phyloP scores from a whole-genome alignment of 2,329 filamentous ascomycete species.

The Neonectria hederae region DNA sequence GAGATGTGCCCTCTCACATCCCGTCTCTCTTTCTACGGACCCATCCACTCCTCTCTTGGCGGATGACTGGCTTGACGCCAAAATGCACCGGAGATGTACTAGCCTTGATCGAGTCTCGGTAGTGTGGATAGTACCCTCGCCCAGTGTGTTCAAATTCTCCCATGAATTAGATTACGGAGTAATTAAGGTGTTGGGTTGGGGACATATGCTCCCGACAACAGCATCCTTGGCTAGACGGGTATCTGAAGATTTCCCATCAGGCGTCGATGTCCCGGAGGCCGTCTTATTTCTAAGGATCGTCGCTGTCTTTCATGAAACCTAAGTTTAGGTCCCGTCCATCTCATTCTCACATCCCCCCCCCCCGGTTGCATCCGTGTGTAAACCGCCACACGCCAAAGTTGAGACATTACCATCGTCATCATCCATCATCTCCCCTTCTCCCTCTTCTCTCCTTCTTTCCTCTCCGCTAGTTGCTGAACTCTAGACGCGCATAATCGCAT shows the following conservation, averaged over 20 bases:
- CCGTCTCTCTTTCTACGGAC: neutral
- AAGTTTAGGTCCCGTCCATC: neutral
- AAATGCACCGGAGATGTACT: constrained; percentile 2
- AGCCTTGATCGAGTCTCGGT: constrained; percentile 3
- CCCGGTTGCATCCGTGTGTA: neutral
- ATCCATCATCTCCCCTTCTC: neutral
- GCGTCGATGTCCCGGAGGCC: neutral
- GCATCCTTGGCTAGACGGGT: constrained; percentile 2
- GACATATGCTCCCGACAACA: neutral
- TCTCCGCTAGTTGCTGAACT: neutral
- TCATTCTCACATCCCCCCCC: neutral
- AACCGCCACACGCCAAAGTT: constrained; percentile 7
- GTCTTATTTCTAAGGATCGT: neutral
- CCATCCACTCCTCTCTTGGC: neutral
- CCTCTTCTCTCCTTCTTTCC: neutral
- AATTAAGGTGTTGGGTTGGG: neutral
- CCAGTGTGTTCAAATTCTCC: neutral
- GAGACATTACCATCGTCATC: constrained; percentile 17
- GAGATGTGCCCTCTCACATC: neutral
- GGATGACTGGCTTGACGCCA: constrained; percentile 23
- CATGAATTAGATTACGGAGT: neutral
- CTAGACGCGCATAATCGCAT: too few species aligned
- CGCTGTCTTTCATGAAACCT: neutral
- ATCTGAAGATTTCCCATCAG: constrained; percentile 7
- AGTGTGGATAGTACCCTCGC: neutral